Evolutionary conservation across 2,329 filamentous ascomycete species (phyloP).

Genomic region (Alternaria dauci): DNA sequence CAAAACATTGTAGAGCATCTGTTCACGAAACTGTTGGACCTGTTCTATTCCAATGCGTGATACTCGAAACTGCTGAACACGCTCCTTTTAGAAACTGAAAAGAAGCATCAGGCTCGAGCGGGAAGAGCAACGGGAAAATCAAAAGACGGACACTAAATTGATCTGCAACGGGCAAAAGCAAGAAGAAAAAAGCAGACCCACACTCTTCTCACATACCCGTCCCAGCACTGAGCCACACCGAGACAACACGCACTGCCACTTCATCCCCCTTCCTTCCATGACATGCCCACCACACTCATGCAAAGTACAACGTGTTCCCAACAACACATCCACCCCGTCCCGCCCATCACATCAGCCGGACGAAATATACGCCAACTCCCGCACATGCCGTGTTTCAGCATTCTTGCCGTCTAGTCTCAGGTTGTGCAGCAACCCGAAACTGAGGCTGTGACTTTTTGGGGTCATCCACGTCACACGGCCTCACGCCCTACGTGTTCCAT

Average conservation of each 20-base stretch:
- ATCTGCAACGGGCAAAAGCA: not conserved
- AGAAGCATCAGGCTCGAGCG: not conserved
- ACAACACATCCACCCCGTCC: not conserved
- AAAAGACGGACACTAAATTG: not conserved
- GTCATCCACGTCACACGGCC: not conserved
- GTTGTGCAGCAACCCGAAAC: not conserved
- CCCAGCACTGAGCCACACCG: not conserved
- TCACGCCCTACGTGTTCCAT: not conserved
- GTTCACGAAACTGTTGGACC: not conserved
- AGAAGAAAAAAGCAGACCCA: not conserved
- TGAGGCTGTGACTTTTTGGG: not conserved
- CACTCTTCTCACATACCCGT: not conserved
- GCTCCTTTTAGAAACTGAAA: not conserved
- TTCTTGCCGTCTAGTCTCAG: slow-evolving; percentile 3
- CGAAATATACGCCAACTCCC: not conserved
- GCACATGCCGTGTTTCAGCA: not conserved
- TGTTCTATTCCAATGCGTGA: not conserved
- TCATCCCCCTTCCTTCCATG: not conserved
- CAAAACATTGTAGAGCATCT: not conserved
- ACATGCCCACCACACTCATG: not conserved
- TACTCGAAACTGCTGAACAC: not conserved
- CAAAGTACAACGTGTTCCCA: not conserved
- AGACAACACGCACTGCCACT: not conserved
- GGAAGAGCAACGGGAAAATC: not conserved
- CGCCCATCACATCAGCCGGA: not conserved